A percentile compares a stretch with the other conserved stretches of the same genome.
Evolutionary conservation across 148 eudicot genomes (phyloP).

Genomic region (Euryodendron excelsum): DNA sequence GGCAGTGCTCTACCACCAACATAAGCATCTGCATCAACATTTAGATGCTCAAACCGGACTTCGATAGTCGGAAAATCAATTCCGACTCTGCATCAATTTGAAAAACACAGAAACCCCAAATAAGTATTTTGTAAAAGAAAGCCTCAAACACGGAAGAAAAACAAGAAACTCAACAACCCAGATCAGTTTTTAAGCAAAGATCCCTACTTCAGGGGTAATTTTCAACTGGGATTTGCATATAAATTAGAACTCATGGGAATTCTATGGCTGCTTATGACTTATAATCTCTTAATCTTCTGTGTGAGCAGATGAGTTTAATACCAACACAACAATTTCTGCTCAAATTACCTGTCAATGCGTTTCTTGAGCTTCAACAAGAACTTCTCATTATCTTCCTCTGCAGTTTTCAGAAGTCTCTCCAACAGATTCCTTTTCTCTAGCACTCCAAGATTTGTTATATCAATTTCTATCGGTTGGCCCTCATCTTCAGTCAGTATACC

Average conservation of each 20-base stretch:
- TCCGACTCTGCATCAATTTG: conserved; percentile 56
- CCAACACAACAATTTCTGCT: no score
- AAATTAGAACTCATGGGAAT: no score
- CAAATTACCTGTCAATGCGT: conserved; percentile 42
- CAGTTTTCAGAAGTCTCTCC: conserved; percentile 39
- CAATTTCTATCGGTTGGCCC: conserved; percentile 38
- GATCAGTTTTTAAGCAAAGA: conserved; percentile 1
- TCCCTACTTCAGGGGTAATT: no score
- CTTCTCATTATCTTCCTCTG: conserved; percentile 49
- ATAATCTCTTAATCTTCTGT: no score
- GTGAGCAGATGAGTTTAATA: no score
- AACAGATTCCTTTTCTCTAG: conserved; percentile 35
- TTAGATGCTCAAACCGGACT: conserved; percentile 78
- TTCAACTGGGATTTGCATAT: no score
- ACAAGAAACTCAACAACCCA: not conserved
- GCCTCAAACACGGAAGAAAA: not conserved
- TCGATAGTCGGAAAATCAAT: conserved; percentile 81
- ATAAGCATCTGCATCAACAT: conserved; percentile 63
- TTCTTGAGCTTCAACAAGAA: conserved; percentile 47
- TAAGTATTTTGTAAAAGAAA: not conserved
- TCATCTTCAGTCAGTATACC: conserved; percentile 39
- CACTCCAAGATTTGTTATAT: conserved; percentile 33
- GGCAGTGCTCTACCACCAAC: conserved; percentile 85
- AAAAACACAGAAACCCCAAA: not conserved
- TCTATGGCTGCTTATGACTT: no score